These are phyloP conservation scores for Yarrowia divulgata DNA, from an alignment of 805 yeast genomes.

Conservation along the genomic window DNA sequence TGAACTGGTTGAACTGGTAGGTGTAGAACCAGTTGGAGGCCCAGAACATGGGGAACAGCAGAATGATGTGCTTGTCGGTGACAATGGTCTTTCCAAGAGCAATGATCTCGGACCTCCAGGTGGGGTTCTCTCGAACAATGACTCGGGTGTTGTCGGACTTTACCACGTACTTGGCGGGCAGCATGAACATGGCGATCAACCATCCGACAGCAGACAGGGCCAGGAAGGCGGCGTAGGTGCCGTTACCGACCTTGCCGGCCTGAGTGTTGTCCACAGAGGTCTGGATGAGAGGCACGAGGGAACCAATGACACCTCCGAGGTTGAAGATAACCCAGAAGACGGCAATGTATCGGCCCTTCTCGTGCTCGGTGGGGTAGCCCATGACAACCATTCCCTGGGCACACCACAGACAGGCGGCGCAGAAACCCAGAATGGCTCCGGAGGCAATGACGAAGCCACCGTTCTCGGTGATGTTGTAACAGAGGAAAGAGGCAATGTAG, in stretches of 20 bases:
- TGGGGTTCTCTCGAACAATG: slow-evolving; percentile 55
- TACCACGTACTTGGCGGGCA: slow-evolving; percentile 60
- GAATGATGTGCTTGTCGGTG: slow-evolving; percentile 56
- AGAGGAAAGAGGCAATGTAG: slow-evolving; percentile 57
- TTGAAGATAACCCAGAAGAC: slow-evolving; percentile 68
- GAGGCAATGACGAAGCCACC: slow-evolving; percentile 62
- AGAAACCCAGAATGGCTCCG: slow-evolving; percentile 64
- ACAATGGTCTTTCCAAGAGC: slow-evolving; percentile 54
- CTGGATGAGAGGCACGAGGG: slow-evolving; percentile 63
- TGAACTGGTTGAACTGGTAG: slow-evolving; percentile 66
- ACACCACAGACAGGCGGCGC: slow-evolving; percentile 65
- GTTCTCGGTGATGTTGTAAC: slow-evolving; percentile 55
- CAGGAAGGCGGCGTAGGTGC: slow-evolving; percentile 63
- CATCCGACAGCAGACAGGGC: slow-evolving; percentile 60
- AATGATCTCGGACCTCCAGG: slow-evolving; percentile 56
- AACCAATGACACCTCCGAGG: slow-evolving; percentile 67
- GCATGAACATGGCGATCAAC: slow-evolving; percentile 55
- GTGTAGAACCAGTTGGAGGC: slow-evolving; percentile 73
- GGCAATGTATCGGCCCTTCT: slow-evolving; percentile 62
- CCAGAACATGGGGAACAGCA: slow-evolving; percentile 67
- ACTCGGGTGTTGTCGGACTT: slow-evolving; percentile 61
- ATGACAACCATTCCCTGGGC: slow-evolving; percentile 65
- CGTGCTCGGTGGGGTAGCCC: slow-evolving; percentile 62
- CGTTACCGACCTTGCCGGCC: slow-evolving; percentile 53
- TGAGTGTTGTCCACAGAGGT: slow-evolving; percentile 52